Conservation (phyloP, 2,329 filamentous ascomycete species). For the Neonectria magnoliae region DNA sequence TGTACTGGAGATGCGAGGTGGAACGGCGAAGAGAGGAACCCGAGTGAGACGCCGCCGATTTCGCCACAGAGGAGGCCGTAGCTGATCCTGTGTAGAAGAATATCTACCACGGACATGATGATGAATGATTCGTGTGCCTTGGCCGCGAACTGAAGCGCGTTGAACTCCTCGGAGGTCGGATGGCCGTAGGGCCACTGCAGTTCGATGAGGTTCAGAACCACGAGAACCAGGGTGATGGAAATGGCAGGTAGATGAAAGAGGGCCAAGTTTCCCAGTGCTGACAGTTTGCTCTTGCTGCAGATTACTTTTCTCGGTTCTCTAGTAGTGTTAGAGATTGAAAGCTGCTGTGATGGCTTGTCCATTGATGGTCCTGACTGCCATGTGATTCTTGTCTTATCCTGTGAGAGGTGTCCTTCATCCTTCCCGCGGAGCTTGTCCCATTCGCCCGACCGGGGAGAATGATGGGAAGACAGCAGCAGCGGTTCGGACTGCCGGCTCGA, state of each 20-base stretch:
- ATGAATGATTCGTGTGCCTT: constrained; percentile 16
- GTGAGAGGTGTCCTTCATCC: no score
- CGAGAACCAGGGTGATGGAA: background rate
- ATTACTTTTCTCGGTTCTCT: constrained; percentile 3
- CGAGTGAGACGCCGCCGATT: background rate
- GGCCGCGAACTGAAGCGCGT: constrained; percentile 18
- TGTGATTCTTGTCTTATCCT: no score
- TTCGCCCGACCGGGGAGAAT: no score
- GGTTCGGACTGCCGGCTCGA: no score
- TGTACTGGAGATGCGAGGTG: constrained; percentile 5
- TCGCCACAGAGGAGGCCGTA: background rate
- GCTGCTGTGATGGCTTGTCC: no score
- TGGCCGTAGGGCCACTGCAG: background rate
- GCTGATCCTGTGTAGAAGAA: constrained; percentile 5
- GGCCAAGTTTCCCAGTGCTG: background rate
- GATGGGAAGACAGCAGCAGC: no score
- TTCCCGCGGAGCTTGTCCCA: no score
- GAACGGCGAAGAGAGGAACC: constrained; percentile 12
- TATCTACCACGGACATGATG: constrained; percentile 6
- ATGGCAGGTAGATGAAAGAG: constrained; percentile 8
- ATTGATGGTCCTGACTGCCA: no score
- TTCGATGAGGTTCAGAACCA: background rate
- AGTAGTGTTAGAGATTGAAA: no score
- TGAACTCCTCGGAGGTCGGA: constrained; percentile 7
- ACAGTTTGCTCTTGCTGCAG: constrained; percentile 10